phyloP scores from a whole-genome alignment of 495 filamentous ascomycete species.

The Hypoxylon subgilvum region DNA sequence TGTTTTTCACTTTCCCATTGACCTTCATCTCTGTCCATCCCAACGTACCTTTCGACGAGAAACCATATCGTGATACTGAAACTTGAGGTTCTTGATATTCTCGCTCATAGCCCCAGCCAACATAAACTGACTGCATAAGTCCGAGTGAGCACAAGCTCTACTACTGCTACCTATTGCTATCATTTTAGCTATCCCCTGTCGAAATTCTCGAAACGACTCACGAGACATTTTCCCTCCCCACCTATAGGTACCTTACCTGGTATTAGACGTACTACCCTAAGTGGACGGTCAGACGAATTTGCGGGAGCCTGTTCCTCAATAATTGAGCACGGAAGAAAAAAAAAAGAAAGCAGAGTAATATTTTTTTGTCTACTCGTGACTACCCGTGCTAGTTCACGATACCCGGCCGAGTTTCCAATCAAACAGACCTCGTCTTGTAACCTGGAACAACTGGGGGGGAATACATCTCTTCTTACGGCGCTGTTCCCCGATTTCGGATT shows the following conservation, averaged over 20 bases:
- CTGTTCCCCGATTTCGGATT: slow-evolving; percentile 33
- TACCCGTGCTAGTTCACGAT: slow-evolving; percentile 15
- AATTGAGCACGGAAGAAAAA: slow-evolving; percentile 17
- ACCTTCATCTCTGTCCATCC: slow-evolving; percentile 1
- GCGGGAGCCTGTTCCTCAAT: not conserved
- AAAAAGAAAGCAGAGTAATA: slow-evolving; percentile 2
- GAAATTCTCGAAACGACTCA: slow-evolving; percentile 22
- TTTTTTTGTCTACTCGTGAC: slow-evolving; percentile 17
- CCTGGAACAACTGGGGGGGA: slow-evolving; percentile 5
- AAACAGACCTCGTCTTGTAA: slow-evolving; percentile 27
- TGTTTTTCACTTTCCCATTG: not conserved
- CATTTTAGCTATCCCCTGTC: slow-evolving; percentile 4
- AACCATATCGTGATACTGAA: not conserved
- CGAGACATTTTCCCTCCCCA: slow-evolving; percentile 27
- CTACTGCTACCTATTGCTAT: not conserved
- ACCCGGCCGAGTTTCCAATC: slow-evolving; percentile 23
- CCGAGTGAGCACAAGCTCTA: not conserved
- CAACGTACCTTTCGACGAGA: not conserved
- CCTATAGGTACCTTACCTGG: slow-evolving; percentile 9
- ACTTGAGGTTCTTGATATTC: not conserved
- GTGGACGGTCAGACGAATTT: slow-evolving; percentile 30
- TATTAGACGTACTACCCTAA: slow-evolving; percentile 5
- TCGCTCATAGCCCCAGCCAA: not conserved
- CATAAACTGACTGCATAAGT: too few relatives aligned
- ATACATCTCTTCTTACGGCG: slow-evolving; percentile 1